These are phyloP conservation scores for Solanum neorickii DNA, from an alignment of 257 asterid genomes.

Conservation along the genomic window DNA sequence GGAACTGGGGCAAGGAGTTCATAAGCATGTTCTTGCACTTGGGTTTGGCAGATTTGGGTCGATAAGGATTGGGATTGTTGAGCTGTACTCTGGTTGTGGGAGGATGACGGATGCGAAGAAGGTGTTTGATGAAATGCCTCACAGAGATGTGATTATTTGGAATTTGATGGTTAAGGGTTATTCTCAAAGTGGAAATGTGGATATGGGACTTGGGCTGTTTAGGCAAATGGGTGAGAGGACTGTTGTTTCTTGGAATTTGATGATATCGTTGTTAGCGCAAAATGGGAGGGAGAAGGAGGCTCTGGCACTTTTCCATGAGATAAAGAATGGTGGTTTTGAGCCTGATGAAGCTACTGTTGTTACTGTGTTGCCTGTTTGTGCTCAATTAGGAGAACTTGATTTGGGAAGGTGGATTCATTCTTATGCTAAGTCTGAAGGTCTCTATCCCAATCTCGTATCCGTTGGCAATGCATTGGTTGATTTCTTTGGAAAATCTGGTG, in stretches of 20 bases:
- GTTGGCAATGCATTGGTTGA: slow-evolving; percentile 28
- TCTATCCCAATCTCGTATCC: slow-evolving; percentile 13
- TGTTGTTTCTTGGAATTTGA: slow-evolving; percentile 33
- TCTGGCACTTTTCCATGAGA: slow-evolving; percentile 17
- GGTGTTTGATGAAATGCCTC: slow-evolving; percentile 31
- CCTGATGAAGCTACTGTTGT: slow-evolving; percentile 39
- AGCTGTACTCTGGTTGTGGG: slow-evolving; percentile 13
- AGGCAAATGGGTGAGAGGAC: slow-evolving; percentile 30
- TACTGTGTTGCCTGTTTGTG: slow-evolving; percentile 24
- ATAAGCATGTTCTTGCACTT: slow-evolving; percentile 18
- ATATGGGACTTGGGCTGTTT: slow-evolving; percentile 17
- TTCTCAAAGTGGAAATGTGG: slow-evolving; percentile 17
- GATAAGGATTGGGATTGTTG: slow-evolving; percentile 23
- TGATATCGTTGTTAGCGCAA: slow-evolving; percentile 23
- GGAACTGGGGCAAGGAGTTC: slow-evolving; percentile 18
- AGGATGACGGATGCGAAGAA: slow-evolving; percentile 19
- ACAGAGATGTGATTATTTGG: slow-evolving; percentile 32
- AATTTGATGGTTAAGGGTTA: slow-evolving; percentile 40
- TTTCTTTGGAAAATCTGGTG: slow-evolving; percentile 27
- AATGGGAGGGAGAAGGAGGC: slow-evolving; percentile 26
- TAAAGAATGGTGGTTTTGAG: slow-evolving; percentile 16
- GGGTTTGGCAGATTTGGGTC: slow-evolving; percentile 26
- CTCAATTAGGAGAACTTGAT: slow-evolving; percentile 21
- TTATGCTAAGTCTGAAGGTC: slow-evolving; percentile 14
- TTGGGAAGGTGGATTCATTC: slow-evolving; percentile 29